Percentiles rank a stretch among this genome's conserved stretches.
phyloP scores from a whole-genome alignment of 441 rosid species.

The Euphorbia schlechtendalii region DNA sequence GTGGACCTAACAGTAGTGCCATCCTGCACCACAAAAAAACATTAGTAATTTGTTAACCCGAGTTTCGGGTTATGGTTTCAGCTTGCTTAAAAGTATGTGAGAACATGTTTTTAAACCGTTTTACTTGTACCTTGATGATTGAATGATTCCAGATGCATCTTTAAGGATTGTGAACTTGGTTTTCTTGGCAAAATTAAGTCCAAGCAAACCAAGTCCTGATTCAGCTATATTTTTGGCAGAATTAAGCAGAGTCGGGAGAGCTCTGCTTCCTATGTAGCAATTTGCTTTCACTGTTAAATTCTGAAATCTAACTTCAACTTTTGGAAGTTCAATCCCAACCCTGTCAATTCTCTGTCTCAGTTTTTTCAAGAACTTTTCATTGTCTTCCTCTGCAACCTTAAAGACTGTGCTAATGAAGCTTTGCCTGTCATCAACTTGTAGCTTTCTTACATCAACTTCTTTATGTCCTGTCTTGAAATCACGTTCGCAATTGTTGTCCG shows the following conservation, averaged over 20 bases:
- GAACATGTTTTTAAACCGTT: no score
- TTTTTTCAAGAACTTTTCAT: slow-evolving; percentile 53
- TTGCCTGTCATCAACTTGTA: slow-evolving; percentile 49
- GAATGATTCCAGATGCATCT: slow-evolving; percentile 51
- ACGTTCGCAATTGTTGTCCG: slow-evolving; percentile 23
- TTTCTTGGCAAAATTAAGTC: slow-evolving; percentile 45
- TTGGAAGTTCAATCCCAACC: slow-evolving; percentile 73
- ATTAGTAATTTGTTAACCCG: no score
- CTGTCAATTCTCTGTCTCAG: slow-evolving; percentile 63
- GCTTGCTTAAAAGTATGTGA: no score
- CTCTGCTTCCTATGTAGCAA: slow-evolving; percentile 80
- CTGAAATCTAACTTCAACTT: slow-evolving; percentile 79
- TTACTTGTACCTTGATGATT: slow-evolving; percentile 75
- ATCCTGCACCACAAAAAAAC: slow-evolving; percentile 10
- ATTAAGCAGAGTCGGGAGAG: slow-evolving; percentile 76
- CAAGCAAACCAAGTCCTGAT: slow-evolving; percentile 37
- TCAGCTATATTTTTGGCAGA: slow-evolving; percentile 43
- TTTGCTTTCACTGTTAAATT: slow-evolving; percentile 59
- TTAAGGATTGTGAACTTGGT: slow-evolving; percentile 61
- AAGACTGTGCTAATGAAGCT: slow-evolving; percentile 52
- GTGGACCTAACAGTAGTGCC: slow-evolving; percentile 23
- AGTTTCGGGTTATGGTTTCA: no score
- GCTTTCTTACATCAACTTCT: slow-evolving; percentile 64
- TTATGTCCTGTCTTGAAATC: slow-evolving; percentile 15
- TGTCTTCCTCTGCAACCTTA: slow-evolving; percentile 67